Evolutionary conservation across 768 basidiomycete species (phyloP).

Genomic region (Lentinula raphanica): DNA sequence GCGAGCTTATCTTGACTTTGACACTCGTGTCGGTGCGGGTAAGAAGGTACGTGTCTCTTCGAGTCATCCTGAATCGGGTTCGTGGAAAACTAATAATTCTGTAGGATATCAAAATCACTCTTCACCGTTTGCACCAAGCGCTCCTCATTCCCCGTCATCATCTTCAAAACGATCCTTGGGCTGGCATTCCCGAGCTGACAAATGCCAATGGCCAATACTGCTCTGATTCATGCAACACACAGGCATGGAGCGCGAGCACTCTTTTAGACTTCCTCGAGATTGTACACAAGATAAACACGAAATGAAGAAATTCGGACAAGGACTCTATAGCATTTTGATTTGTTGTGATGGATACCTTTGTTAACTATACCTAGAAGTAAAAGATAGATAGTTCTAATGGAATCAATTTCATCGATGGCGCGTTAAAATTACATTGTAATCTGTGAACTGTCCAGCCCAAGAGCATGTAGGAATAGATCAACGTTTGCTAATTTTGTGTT

Average conservation of each 20-base stretch:
- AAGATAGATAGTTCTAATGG: not conserved
- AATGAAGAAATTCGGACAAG: not conserved
- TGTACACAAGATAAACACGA: slow-evolving; percentile 41
- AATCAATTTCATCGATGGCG: not conserved
- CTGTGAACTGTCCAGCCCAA: slow-evolving; percentile 70
- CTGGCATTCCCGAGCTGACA: slow-evolving; percentile 89
- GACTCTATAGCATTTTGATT: not conserved
- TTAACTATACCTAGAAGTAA: not conserved
- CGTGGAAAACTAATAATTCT: slow-evolving; percentile 6
- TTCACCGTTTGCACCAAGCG: slow-evolving; percentile 74
- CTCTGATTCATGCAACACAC: slow-evolving; percentile 84
- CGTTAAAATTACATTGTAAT: slow-evolving; percentile 45
- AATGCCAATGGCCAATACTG: slow-evolving; percentile 83
- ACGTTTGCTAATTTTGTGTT: slow-evolving; percentile 84
- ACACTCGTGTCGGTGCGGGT: slow-evolving; percentile 60
- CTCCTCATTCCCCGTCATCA: slow-evolving; percentile 68
- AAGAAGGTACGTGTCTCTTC: slow-evolving; percentile 48
- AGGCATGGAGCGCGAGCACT: slow-evolving; percentile 95
- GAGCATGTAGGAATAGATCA: slow-evolving; percentile 82
- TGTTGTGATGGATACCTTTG: not conserved
- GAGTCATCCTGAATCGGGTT: not conserved
- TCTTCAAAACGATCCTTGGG: slow-evolving; percentile 82
- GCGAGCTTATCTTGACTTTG: slow-evolving; percentile 88
- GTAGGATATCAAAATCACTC: slow-evolving; percentile 63
- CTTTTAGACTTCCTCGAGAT: slow-evolving; percentile 83